Percentiles rank a stretch among this genome's conserved stretches.
Conservation (phyloP, 768 basidiomycete species). For the Boletellus ananas region DNA sequence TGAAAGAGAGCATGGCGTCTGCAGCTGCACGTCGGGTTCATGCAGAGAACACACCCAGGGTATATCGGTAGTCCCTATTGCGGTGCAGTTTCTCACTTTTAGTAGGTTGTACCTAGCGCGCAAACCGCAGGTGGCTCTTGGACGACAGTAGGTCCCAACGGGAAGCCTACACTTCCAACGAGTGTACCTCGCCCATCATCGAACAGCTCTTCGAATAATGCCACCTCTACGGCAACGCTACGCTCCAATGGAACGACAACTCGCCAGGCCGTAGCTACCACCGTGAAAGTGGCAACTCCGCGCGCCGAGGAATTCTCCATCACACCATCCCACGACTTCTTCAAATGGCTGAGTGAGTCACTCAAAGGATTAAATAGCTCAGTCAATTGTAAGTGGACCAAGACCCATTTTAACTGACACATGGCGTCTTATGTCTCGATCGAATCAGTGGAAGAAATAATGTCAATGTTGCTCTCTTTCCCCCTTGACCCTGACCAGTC, state of each 20-base stretch:
- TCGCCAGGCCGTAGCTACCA: constrained; percentile 36
- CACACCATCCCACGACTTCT: constrained; percentile 82
- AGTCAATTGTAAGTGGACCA: constrained; percentile 47
- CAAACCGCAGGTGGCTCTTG: constrained; percentile 56
- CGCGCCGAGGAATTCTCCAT: constrained; percentile 61
- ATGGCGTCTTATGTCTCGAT: constrained; percentile 16
- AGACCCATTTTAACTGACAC: constrained; percentile 1
- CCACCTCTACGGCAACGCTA: constrained; percentile 30
- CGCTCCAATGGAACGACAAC: constrained; percentile 39
- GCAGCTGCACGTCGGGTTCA: constrained; percentile 66
- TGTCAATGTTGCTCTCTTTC: constrained; percentile 92
- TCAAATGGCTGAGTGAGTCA: constrained; percentile 86
- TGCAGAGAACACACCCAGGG: constrained; percentile 77
- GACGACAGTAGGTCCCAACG: constrained; percentile 82
- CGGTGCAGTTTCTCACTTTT: constrained; percentile 2
- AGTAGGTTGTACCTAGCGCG: constrained; percentile 31
- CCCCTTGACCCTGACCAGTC: constrained; percentile 82
- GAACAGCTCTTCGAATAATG: constrained; percentile 25
- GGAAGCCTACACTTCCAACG: constrained; percentile 46
- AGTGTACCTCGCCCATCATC: constrained; percentile 35
- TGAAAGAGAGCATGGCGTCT: constrained; percentile 57
- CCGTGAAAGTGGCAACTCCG: constrained; percentile 25
- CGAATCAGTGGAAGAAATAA: constrained; percentile 85
- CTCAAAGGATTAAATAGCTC: constrained; percentile 65
- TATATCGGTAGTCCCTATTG: constrained; percentile 24